Conservation (phyloP, 169 alveolate species). For the Babesia bigemina region DNA sequence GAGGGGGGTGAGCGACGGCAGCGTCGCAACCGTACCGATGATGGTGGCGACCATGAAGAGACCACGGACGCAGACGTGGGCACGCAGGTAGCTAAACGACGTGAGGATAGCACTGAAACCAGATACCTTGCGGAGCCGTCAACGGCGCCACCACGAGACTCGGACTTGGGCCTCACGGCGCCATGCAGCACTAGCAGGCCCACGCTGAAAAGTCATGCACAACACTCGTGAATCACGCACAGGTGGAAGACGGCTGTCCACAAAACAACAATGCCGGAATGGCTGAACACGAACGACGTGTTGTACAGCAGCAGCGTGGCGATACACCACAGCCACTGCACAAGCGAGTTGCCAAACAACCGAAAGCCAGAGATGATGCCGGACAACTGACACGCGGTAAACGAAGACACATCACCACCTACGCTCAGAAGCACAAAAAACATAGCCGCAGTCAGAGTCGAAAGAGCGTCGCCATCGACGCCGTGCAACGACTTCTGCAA, state of each 20-base stretch:
- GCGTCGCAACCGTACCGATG: slow-evolving; percentile 15
- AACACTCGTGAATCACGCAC: background rate
- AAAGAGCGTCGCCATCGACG: slow-evolving; percentile 13
- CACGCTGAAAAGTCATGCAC: background rate
- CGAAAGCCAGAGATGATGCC: background rate
- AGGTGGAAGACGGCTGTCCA: background rate
- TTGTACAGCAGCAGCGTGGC: slow-evolving; percentile 5
- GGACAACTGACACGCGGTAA: background rate
- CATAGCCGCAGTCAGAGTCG: slow-evolving; percentile 12
- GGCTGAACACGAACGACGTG: slow-evolving; percentile 15
- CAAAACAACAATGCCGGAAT: background rate
- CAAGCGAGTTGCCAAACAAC: background rate
- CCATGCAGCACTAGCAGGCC: background rate
- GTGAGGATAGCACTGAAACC: background rate
- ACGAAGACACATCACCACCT: background rate
- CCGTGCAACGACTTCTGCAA: slow-evolving; percentile 26
- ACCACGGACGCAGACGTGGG: background rate
- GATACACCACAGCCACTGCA: slow-evolving; percentile 10
- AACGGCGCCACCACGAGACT: background rate
- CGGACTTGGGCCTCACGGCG: background rate
- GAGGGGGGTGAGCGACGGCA: background rate
- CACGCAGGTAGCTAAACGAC: background rate
- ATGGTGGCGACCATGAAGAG: slow-evolving; percentile 24
- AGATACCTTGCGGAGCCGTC: background rate
- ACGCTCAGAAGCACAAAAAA: slow-evolving; percentile 2